Conservation (phyloP, 148 eudicot species). For the Camellia granthamiana region DNA sequence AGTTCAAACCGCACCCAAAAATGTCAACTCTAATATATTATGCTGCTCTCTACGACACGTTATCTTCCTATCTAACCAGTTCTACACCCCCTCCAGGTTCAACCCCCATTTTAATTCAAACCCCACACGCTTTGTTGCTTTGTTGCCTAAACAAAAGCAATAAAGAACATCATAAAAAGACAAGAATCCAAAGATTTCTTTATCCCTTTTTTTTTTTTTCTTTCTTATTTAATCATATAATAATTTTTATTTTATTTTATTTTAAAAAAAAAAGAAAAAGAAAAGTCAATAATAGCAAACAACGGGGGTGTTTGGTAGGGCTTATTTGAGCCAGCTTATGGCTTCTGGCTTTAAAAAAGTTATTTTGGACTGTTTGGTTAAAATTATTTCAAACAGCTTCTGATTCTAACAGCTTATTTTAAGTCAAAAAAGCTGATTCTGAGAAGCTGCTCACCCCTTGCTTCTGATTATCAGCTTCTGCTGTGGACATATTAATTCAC, state of each 20-base stretch:
- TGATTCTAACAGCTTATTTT: too few species aligned
- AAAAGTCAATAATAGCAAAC: conserved; percentile 15
- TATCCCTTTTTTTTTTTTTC: background rate
- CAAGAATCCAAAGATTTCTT: conserved; percentile 5
- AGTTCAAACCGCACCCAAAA: too few species aligned
- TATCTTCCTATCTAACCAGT: background rate
- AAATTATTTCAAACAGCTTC: too few species aligned
- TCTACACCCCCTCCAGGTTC: conserved; percentile 24
- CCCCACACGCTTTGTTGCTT: conserved; percentile 29
- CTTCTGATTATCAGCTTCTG: too few species aligned
- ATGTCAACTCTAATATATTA: too few species aligned
- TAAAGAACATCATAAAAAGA: background rate
- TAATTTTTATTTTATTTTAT: background rate
- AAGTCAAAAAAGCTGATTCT: too few species aligned
- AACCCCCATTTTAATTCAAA: conserved; percentile 7
- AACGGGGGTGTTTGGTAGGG: too few species aligned
- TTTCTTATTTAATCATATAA: background rate
- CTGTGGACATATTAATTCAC: too few species aligned
- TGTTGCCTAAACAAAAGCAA: background rate
- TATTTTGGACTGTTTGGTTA: too few species aligned
- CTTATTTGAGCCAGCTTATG: too few species aligned
- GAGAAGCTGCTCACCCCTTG: too few species aligned
- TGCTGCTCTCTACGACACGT: conserved; percentile 11
- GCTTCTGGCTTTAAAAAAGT: too few species aligned
- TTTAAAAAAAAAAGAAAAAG: background rate